Base-by-base conservation (phyloP, 768 basidiomycete genomes). In the Tephrocybe sp. region DNA sequence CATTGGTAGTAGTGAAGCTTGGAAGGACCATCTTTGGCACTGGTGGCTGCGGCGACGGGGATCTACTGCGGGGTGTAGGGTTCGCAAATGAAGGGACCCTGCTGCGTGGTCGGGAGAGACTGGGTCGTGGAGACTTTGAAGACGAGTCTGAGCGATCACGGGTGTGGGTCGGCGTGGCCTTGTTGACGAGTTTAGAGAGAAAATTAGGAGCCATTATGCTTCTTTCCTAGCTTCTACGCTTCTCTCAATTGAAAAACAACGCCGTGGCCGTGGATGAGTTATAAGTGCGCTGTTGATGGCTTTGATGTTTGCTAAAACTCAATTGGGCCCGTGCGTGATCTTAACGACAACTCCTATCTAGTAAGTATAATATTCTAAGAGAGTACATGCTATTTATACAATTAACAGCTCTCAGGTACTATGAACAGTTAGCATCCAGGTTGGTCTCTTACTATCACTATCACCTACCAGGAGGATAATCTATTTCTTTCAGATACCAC, bases 401-500 rank as follows among this genome's bases (percentile, higher is more conserved):
- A n/a, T 22, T 23, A 36, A 23, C 14, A 32, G 39, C 17, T 30
- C 7, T 20, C 10, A 14, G 53, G 49, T 19, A 58, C 57, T 56
- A 47, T 16, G 19, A 10, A 31, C 10, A 22, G 48, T 49, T 3
- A 41, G 30, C 14, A 41, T 19, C 33, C 19, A 41, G 19, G 13
- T 14, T 8, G 9, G 33, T 36, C n/a, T 30, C n/a, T 26, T 23
- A 11, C 12, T 2, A 2, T 2, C 14, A 5, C 2, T 17, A 17
- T n/a, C 16, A 23, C 67, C 61, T 57, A 75, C 76, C 65, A 43
- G 77, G 71, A 10, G 77, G 78, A 42, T 70, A 67, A 57, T 80
- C 76, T 23, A 78, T 63, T 40, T 74, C 67, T 35, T 74, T 66
- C 32, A 80, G 59, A 54, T 80, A 78, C 73, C 74, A 77, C 3